phyloP scores from a whole-genome alignment of 1,284 basidiomycete species.

The Ceratobasidium sp. region DNA sequence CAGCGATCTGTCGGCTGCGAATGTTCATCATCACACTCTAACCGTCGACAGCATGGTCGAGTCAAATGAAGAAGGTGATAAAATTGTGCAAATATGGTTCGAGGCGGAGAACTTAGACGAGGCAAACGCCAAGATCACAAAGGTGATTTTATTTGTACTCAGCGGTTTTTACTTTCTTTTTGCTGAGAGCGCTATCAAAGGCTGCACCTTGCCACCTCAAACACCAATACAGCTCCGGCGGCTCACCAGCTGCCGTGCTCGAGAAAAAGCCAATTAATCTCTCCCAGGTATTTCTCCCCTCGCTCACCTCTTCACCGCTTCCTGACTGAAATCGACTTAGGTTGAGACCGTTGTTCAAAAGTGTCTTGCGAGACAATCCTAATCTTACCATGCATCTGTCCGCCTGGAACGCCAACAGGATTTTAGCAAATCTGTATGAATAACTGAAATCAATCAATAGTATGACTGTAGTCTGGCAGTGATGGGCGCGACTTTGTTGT shows the following conservation, averaged over 20 bases:
- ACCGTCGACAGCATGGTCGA: not conserved
- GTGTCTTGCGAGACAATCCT: too few relatives aligned
- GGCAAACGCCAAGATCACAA: not conserved
- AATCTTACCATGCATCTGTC: too few relatives aligned
- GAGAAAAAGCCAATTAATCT: conserved; percentile 16
- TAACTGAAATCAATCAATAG: too few relatives aligned
- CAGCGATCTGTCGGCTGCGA: not conserved
- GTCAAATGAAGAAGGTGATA: not conserved
- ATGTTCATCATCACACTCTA: conserved; percentile 8
- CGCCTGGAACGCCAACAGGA: too few relatives aligned
- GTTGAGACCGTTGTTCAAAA: too few relatives aligned
- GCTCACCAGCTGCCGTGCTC: not conserved
- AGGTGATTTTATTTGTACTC: not conserved
- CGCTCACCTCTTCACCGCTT: too few relatives aligned
- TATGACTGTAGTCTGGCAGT: too few relatives aligned
- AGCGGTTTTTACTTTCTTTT: not conserved
- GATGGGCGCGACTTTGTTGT: too few relatives aligned
- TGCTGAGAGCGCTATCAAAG: not conserved
- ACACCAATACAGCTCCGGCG: not conserved
- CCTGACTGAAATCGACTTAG: too few relatives aligned
- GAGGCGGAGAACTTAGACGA: not conserved
- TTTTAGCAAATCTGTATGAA: too few relatives aligned
- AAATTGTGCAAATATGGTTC: not conserved
- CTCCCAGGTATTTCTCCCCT: not conserved
- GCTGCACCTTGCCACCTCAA: not conserved